A percentile compares a stretch with the other conserved stretches of the same genome.
These are phyloP conservation scores for Arthrinium phaeospermum DNA, from an alignment of 2,329 filamentous ascomycete species.

Conservation along the genomic window DNA sequence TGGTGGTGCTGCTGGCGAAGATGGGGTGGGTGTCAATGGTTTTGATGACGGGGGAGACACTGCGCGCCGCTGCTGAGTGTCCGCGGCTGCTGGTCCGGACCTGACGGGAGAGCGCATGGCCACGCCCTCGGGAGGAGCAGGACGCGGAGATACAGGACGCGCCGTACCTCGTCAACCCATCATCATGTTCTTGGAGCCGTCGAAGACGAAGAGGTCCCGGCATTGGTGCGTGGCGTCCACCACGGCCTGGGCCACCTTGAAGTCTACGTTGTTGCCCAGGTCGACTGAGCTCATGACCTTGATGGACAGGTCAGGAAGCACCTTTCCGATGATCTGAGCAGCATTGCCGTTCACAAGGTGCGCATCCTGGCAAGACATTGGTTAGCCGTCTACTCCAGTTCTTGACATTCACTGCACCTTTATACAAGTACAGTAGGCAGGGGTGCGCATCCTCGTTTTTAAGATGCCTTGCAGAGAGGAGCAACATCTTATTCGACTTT, in stretches of 20 bases:
- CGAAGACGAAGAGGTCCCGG: conserved; percentile 78
- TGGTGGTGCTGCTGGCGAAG: not conserved
- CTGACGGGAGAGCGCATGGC: conserved; percentile 9
- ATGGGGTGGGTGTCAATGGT: not conserved
- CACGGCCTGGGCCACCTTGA: conserved; percentile 74
- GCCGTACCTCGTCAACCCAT: conserved; percentile 9
- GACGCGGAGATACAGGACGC: conserved; percentile 2
- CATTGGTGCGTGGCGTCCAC: conserved; percentile 86
- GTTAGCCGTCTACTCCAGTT: not conserved
- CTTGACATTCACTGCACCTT: not conserved
- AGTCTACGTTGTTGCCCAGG: conserved; percentile 77
- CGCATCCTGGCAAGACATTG: conserved; percentile 59
- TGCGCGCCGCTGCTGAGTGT: not conserved
- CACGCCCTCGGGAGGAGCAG: not conserved
- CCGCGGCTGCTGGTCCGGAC: conserved; percentile 1
- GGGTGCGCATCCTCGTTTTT: not conserved
- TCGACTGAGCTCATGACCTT: conserved; percentile 74
- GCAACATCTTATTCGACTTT: not conserved
- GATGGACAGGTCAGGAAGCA: conserved; percentile 74
- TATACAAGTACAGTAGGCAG: not conserved
- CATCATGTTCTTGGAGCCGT: conserved; percentile 40
- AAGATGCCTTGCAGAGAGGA: not conserved
- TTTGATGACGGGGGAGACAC: not conserved
- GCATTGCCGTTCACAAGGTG: conserved; percentile 73
- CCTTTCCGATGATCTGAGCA: conserved; percentile 81